Conservation (phyloP, 228 moss, liverwort and hornwort species). For the Sphagnum magellanicum region DNA sequence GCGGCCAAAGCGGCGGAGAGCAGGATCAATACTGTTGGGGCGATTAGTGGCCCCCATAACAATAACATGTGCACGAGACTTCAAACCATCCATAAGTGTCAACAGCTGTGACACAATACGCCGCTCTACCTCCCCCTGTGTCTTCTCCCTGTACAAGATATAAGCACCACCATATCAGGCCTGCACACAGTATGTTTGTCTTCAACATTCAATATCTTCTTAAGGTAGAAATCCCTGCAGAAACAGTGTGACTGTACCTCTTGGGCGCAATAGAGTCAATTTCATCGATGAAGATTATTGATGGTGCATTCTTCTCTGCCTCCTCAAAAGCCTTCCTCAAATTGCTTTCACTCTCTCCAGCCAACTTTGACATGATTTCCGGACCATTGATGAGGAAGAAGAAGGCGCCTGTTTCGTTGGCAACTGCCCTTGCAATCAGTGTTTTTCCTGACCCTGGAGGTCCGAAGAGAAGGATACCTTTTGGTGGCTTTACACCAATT, state of each 20-base stretch:
- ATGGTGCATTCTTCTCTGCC: slow-evolving; percentile 41
- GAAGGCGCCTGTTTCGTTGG: slow-evolving; percentile 43
- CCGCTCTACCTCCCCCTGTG: slow-evolving; percentile 34
- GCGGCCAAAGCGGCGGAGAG: slow-evolving; percentile 25
- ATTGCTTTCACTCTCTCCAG: slow-evolving; percentile 48
- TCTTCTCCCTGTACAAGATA: slow-evolving; percentile 18
- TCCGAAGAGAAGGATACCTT: slow-evolving; percentile 41
- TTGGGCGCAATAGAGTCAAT: slow-evolving; percentile 42
- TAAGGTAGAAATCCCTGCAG: no score
- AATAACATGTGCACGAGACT: slow-evolving; percentile 37
- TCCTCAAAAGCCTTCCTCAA: slow-evolving; percentile 43
- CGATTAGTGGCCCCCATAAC: slow-evolving; percentile 40
- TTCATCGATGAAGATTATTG: slow-evolving; percentile 40
- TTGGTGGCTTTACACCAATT: slow-evolving; percentile 42
- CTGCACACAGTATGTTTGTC: no score
- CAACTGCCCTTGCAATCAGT: slow-evolving; percentile 42
- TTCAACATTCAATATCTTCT: no score
- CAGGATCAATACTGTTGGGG: slow-evolving; percentile 38
- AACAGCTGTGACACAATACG: slow-evolving; percentile 38
- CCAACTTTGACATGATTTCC: slow-evolving; percentile 76
- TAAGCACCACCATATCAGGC: not conserved
- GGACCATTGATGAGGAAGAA: slow-evolving; percentile 86
- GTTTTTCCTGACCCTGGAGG: slow-evolving; percentile 46
- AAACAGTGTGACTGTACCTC: not conserved
- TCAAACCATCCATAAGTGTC: slow-evolving; percentile 35